Conservation (phyloP, 768 basidiomycete genomes). For the Russula dissimulans region DNA sequence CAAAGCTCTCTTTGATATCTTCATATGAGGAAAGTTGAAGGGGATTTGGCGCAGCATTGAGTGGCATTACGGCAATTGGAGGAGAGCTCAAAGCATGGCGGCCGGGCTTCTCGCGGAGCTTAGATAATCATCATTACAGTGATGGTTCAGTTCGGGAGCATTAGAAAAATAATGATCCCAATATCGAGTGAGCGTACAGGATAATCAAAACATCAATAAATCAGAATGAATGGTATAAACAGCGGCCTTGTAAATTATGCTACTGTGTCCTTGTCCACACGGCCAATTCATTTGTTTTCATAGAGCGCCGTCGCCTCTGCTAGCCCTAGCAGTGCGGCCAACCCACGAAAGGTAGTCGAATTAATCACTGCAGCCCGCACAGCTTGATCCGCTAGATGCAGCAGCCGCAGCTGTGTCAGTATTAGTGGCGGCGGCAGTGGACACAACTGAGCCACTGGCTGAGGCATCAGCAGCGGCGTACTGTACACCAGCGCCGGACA, state of each 20-base stretch:
- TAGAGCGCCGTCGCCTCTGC: neutral
- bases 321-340: neutral
- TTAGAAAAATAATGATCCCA: neutral
- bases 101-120: neutral
- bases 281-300: neutral
- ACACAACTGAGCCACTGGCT: neutral
- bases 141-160: too few species aligned
- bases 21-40: constrained; percentile 34
- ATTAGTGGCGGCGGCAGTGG: neutral
- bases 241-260: neutral
- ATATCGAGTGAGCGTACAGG: neutral
- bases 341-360: neutral
- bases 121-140: neutral
- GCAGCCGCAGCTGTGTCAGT: too few species aligned
- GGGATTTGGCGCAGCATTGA: constrained; percentile 22
- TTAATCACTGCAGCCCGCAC: constrained; percentile 6
- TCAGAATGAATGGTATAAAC: constrained; percentile 3
- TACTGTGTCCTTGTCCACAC: neutral
- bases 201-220: neutral
- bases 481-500: too few species aligned
- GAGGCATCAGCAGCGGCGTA: neutral
- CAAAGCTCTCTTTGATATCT: constrained; percentile 38
- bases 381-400: neutral
- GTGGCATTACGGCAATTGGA: constrained; percentile 11
- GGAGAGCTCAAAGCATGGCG: neutral